Evolutionary conservation across 1,139 yeast species (phyloP), one percentile per base, ranked within the genome.

Genomic region (Nakaseomyces delphensis): DNA sequence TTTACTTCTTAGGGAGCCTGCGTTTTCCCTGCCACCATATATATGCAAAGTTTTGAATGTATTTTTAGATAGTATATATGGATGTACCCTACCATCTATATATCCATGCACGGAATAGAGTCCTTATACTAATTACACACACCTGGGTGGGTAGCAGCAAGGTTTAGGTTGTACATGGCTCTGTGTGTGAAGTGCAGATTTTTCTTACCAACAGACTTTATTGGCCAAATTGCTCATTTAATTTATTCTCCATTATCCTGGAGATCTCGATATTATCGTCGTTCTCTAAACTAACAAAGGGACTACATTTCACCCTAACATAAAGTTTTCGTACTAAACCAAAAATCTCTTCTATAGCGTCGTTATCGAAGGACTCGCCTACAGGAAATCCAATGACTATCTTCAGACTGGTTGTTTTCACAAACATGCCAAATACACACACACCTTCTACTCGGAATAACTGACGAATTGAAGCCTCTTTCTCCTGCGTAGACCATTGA

Each of bases 361-460:
- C 46, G 20, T 52, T 56, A 21, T 46, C 45, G 13, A 37, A 40
- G 4, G 25, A 31, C 16, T 33, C 42, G 4, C 40, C 39, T 5
- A 40, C 42, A n/a, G 46, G 43, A 33, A 57, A 54, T 1, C 64
- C 64, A 16, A 58, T 43, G 1, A 60, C 47, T 21, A 57, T 50
- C 40, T 58, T 60, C 25, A 59, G 44, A 2, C 59, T 56, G 2
- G 58, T 56, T 16, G 56, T 55, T 28, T 50, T 50, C 13, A 59
- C 43, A 23, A 56, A 43, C 48, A 51, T 50, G 1, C 61, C 64
- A 45, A 51, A 60, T 1, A 59, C 62, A 7, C 51, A 41, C 1
- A 51, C 48, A 3, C 55, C 57, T 40, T 59, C 63, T 9, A 59
- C 35, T 36, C 56, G 52, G 39, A 59, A 59, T 21, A 60, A 40